Percentiles rank a stretch among this genome's conserved stretches.
These are phyloP conservation scores for Hippophae gyantsensis DNA, from an alignment of 306 rosid genomes.

Conservation along the genomic window DNA sequence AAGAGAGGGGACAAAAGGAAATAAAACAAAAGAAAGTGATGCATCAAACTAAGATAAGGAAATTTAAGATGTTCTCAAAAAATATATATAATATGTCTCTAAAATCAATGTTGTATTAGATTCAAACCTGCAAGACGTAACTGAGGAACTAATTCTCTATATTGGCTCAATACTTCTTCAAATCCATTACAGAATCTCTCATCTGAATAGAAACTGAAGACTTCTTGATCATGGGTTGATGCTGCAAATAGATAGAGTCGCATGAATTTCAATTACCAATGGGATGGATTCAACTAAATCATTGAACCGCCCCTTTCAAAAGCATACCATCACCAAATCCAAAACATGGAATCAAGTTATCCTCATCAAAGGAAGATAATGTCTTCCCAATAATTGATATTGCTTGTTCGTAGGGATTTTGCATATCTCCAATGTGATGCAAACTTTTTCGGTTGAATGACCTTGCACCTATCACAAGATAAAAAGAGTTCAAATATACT, in stretches of 20 bases:
- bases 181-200: conserved; percentile 3
- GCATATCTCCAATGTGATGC: conserved; percentile 61
- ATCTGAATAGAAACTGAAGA: background rate
- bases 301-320: background rate
- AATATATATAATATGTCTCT: too few species aligned
- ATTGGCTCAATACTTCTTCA: background rate
- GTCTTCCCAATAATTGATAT: conserved; percentile 81
- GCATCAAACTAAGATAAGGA: background rate
- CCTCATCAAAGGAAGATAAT: conserved; percentile 63
- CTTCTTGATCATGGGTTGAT: background rate
- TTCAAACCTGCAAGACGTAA: conserved; percentile 66
- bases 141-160: conserved; percentile 22
- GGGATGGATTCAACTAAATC: background rate
- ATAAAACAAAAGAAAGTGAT: conserved; percentile 4
- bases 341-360: conserved; percentile 80
- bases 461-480: conserved; percentile 45
- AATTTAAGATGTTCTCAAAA: background rate
- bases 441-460: conserved; percentile 77
- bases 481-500: conserved; percentile 16
- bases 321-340: conserved; percentile 91
- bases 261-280: background rate
- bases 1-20: conserved; percentile 3
- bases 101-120: background rate
- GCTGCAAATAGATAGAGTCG: background rate
- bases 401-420: conserved; percentile 78